Evolutionary conservation across 495 filamentous ascomycete species (phyloP), one percentile per base, ranked within the genome.

Genomic region (Trichoderma gamsii): DNA sequence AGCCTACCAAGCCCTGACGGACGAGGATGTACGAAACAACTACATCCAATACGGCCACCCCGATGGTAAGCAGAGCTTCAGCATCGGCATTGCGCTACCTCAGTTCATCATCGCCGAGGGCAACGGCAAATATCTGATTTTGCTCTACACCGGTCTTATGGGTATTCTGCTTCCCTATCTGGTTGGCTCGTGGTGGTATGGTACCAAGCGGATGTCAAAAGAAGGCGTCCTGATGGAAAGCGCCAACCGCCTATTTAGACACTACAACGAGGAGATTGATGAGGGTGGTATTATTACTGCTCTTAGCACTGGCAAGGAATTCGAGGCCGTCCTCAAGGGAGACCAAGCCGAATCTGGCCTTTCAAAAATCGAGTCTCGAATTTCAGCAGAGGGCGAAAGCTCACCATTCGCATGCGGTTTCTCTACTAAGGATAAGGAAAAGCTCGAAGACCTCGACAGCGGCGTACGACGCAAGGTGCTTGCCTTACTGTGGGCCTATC

Each of bases 151-250:
- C 12, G 78, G 85, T 52, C 81, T 97, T 46, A 85, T 99, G 44
- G 96, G 93, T 64, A 91, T 97, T 41, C 79, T 97, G 52, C 79
- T 99, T 59, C 95, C 95, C 15, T 99, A 97, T 74, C 82, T 96
- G 64, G 96, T 98, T 46, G 95, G 95, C 32, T 90, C 89, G 43
- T 99, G 95, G 95, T 99, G 95, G 95, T 99, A 98, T 76, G 95
- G 95, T 66, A 96, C 92, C 8, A 92, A 97, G 75, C 84, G 88
- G 63, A 84, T 91, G 75, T 97, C 95, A 23, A 95, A 92, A 77
- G 95, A 99, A 79, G 89, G 89, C 70, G 90, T 98, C 41, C 83
- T 96, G 46, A 88, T 96, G 67, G 91, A 92, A 71, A 97, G 90
- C 76, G 93, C 95, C 67, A 95, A 95, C 72, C 91, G 91, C 67